Evolutionary conservation across 495 filamentous ascomycete genomes (phyloP).

Genomic region (Cercophora scortea): DNA sequence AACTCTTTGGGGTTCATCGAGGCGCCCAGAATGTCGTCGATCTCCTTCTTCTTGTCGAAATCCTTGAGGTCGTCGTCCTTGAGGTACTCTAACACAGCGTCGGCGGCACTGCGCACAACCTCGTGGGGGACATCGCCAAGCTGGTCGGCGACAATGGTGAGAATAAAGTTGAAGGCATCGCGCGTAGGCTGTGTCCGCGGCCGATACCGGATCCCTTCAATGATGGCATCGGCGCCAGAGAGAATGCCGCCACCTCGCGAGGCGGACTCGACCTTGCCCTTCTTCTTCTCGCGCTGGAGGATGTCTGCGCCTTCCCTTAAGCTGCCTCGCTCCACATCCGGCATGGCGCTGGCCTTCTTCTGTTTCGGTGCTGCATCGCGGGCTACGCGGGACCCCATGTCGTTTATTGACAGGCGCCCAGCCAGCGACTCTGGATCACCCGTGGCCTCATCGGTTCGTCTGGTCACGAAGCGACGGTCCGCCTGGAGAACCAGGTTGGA

Average conservation of each 20-base stretch:
- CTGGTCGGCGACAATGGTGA: constrained; percentile 79
- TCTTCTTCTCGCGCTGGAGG: constrained; percentile 77
- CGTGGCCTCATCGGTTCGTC: constrained; percentile 87
- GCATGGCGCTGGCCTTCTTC: constrained; percentile 59
- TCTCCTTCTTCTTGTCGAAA: constrained; percentile 95
- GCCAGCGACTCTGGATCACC: constrained; percentile 97
- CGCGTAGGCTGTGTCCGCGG: constrained; percentile 87
- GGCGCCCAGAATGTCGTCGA: constrained; percentile 83
- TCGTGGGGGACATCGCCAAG: constrained; percentile 91
- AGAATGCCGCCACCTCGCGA: constrained; percentile 73
- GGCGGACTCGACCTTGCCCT: constrained; percentile 70
- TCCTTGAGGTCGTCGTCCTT: constrained; percentile 97
- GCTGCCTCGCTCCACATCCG: constrained; percentile 65
- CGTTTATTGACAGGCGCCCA: constrained; percentile 81
- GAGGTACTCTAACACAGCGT: constrained; percentile 81
- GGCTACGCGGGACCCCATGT: constrained; percentile 83
- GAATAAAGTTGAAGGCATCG: constrained; percentile 91
- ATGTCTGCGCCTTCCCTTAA: constrained; percentile 83
- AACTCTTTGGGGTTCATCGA: constrained; percentile 85
- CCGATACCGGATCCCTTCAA: constrained; percentile 78
- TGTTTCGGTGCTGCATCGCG: constrained; percentile 73
- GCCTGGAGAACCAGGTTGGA: constrained; percentile 99
- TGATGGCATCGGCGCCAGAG: constrained; percentile 72
- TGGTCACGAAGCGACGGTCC: constrained; percentile 90
- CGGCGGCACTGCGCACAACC: constrained; percentile 89